Evolutionary conservation across 352 stramenopile genomes (phyloP).

Genomic region (Globisporangium irregulare): DNA sequence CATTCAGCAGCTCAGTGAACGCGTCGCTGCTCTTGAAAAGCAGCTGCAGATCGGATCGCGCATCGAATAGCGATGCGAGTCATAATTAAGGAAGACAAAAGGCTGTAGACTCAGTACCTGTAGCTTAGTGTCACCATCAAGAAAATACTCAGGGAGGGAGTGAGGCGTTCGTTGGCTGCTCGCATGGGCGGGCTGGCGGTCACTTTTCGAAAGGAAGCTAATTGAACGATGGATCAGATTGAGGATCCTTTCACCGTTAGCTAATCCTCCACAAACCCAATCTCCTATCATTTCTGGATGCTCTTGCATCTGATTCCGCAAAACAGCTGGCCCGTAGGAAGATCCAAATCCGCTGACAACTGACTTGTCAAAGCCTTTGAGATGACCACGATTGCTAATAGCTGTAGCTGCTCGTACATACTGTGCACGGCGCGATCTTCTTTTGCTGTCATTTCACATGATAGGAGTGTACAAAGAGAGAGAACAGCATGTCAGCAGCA

Average conservation of each 20-base stretch:
- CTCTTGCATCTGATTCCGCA: constrained; percentile 5
- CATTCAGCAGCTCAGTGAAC: constrained; percentile 39
- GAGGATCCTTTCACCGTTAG: constrained; percentile 1
- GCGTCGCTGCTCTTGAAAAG: constrained; percentile 34
- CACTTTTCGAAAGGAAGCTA: neutral
- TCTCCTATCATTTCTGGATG: neutral
- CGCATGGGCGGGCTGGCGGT: too few species aligned
- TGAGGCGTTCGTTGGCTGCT: neutral
- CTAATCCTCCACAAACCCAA: neutral
- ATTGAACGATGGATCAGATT: neutral
- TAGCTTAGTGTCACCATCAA: neutral
- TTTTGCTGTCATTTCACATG: neutral
- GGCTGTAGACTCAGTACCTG: neutral
- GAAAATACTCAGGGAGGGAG: neutral
- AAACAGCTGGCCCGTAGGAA: neutral
- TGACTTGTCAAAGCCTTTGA: neutral
- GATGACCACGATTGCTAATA: neutral
- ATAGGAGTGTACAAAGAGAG: too few species aligned
- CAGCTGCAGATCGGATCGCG: constrained; percentile 9
- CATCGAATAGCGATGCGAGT: neutral
- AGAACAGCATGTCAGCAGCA: too few species aligned
- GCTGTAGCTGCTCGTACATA: neutral
- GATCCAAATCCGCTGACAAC: neutral
- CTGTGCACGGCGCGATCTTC: neutral
- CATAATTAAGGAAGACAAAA: neutral